Conservation (phyloP, 129 eudicot genomes). For the Apium graveolens region DNA sequence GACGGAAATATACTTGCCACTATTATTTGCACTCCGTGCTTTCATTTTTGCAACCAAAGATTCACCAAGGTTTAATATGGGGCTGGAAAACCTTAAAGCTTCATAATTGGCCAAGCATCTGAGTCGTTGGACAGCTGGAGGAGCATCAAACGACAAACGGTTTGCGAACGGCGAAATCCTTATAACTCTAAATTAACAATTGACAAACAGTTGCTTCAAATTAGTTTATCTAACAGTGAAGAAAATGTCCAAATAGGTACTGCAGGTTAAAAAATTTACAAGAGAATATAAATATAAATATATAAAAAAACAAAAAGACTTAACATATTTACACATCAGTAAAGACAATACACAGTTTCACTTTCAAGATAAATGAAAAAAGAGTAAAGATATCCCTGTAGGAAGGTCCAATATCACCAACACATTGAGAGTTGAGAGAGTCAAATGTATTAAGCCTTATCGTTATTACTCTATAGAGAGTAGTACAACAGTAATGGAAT, state of each 20-base stretch:
- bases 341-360: background rate
- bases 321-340: background rate
- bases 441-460: background rate
- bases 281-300: background rate
- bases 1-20: constrained; percentile 39
- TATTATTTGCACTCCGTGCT: constrained; percentile 1
- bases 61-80: constrained; percentile 47
- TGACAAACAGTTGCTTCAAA: constrained; percentile 3
- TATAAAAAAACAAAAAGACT: background rate
- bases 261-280: background rate
- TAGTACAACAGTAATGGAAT: background rate
- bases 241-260: background rate
- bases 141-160: constrained; percentile 95
- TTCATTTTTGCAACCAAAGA: constrained; percentile 5
- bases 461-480: background rate
- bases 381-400: background rate
- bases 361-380: background rate
- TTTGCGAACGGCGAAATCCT: constrained; percentile 98
- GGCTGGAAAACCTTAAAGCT: constrained; percentile 81
- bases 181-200: constrained; percentile 48
- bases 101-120: constrained; percentile 92
- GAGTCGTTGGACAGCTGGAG: constrained; percentile 84
- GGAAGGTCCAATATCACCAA: background rate
- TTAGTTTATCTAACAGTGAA: background rate
- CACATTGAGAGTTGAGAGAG: background rate